Base-by-base conservation (phyloP, 768 basidiomycete species). In the Rubroboletus pulcherrimus region DNA sequence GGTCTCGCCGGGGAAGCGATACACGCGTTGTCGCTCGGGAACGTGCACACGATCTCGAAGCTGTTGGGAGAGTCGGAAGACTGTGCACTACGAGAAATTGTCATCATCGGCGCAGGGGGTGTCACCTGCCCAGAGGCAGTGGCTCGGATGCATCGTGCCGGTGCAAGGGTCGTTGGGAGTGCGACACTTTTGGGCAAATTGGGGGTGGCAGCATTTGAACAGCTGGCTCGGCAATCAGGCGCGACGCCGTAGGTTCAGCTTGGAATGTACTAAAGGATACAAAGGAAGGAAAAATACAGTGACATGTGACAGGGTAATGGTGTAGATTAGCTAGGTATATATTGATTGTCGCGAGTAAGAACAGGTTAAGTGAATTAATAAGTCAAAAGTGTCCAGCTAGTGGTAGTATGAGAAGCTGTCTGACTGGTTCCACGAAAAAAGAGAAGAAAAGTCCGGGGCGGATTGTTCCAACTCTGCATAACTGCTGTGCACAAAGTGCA, bases 31-130 rank as follows among this genome's bases (percentile, higher is more conserved):
- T 79, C 93, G 21, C 75, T 95, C 30, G 92, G 92, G 57, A 93
- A 87, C 65, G 91, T 90, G 31, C 77, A 77, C 62, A 75, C 80
- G 17, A 86, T 93, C 65, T 67, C 78, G 14, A 71, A 70, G 39
- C 67, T 91, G 42, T 72, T 92, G 48, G 67, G 69, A 17, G 67
- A 72, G 35, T 74, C 75, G 29, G 52, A 61, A 48, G 76, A 77
- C 55, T 59, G 68, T 4, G 75, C 75, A 0, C 62, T 91, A 38
- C 68, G 67, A 30, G 63, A 73, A 3, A 80, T 92, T 52, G 74
- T 74, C 48, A 74, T 93, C 52, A 80, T 94, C 44, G 93, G 91
- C 2, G 86, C 87, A n/a, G 92, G 93, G 1, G 92, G 92, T 6
- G 89, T 92, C 17, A 85, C 81, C 2, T 80, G 80, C 21, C 71